These are phyloP conservation scores for Ettlia oleoabundans DNA, from an alignment of 139 green algal genomes.

Conservation along the genomic window DNA sequence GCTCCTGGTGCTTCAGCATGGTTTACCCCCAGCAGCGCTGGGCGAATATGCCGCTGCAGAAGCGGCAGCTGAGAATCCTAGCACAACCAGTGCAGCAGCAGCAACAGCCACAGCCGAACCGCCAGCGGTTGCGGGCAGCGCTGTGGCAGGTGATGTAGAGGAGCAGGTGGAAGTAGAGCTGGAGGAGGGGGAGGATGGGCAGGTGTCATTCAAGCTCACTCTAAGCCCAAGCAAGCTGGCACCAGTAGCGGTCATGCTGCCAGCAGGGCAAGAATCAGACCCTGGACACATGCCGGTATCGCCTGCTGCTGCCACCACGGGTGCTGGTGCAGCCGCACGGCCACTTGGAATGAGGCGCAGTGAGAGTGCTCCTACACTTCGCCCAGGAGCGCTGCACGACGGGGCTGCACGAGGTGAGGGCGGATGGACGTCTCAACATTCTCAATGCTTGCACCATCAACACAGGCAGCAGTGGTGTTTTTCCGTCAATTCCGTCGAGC, in stretches of 20 bases:
- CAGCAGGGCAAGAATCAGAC: background rate
- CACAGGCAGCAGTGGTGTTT: too few species aligned
- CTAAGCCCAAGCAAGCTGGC: slow-evolving; percentile 27
- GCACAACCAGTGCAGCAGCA: background rate
- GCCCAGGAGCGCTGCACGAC: slow-evolving; percentile 25
- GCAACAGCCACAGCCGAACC: background rate
- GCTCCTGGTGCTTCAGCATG: slow-evolving; percentile 13
- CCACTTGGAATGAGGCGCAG: background rate
- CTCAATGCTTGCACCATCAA: too few species aligned
- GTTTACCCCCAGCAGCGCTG: background rate
- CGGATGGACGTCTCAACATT: too few species aligned
- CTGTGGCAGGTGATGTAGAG: background rate
- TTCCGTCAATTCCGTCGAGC: too few species aligned
- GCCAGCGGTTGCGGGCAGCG: background rate
- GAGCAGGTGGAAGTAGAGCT: slow-evolving; percentile 22
- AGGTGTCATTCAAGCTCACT: slow-evolving; percentile 20
- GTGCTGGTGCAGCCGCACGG: background rate
- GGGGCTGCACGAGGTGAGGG: slow-evolving; percentile 24
- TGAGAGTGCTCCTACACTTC: background rate
- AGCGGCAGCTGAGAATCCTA: background rate
- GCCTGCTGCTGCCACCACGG: background rate
- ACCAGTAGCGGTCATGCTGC: too few species aligned
- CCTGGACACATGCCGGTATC: slow-evolving; percentile 32
- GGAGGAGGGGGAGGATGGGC: slow-evolving; percentile 18
- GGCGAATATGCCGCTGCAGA: background rate